Base-by-base conservation (phyloP, 2,329 filamentous ascomycete species). In the Pseudogymnoascus sp. region DNA sequence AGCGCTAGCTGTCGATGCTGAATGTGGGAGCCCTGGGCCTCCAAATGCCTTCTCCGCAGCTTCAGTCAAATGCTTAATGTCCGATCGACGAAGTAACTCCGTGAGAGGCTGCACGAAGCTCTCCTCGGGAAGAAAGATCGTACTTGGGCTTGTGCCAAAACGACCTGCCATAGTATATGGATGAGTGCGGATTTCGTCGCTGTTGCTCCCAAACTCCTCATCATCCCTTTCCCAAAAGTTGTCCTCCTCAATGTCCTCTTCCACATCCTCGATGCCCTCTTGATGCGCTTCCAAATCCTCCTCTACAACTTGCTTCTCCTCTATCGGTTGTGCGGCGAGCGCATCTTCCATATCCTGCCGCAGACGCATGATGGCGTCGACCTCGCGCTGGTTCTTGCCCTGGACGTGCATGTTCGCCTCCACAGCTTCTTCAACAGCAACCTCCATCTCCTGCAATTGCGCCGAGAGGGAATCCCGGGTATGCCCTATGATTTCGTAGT, bases 11-110 rank as follows among this genome's bases (percentile, higher is more conserved):
- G 89, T 93, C 1, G 87, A 83, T 0, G 89, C 86, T 1, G 91
- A 96, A 71, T 88, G 82, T 2, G 93, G 93, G 15, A 97, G 78
- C 0, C 87, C 85, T 3, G 76, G 76, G 0, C 93, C 93, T 47
- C 93, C 93, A 72, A 96, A 93, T 0, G 85, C 81, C 47, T 80
- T 83, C 68, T 90, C 85, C 0, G 93, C 90, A 1, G 88, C 82
- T 64, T 88, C 82, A 35, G 82, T 80, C 33, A 97, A 79, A 72
- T 99, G 95, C 64, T 86, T 88, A 47, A 87, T 84, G 64, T 91
- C 84, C 62, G 86, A 84, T 63, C 87, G 79, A 13, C 81, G 80
- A 1, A 97, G 79, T 2, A 96, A 79, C 4, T 83, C 76, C 1
- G 84, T 80, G 17, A 96, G 86, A 0, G 92, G 92, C 3, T 82